Conservation (phyloP, 2,329 filamentous ascomycete genomes). For the Cytospora leucostoma region DNA sequence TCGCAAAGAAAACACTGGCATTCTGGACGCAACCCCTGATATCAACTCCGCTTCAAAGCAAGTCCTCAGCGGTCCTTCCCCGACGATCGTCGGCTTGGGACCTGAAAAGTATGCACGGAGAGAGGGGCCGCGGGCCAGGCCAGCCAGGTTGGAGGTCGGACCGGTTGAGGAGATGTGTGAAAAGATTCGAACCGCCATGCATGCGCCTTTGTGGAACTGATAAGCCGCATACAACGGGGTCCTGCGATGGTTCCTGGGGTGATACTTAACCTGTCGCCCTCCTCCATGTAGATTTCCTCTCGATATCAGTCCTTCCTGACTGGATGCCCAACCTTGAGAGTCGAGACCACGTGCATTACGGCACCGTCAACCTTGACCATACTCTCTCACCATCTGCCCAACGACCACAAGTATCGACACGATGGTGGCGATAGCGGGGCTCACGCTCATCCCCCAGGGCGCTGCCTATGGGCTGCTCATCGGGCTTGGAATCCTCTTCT, state of each 20-base stretch:
- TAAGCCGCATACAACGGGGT: too few species aligned
- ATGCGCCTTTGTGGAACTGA: too few species aligned
- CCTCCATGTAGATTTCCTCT: background rate
- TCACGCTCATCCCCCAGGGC: conserved; percentile 34
- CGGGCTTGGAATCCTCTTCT: conserved; percentile 50
- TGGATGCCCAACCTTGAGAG: background rate
- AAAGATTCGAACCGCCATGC: too few species aligned
- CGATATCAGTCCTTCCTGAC: background rate
- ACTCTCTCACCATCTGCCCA: background rate
- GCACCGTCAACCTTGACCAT: background rate
- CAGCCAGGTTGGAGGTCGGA: too few species aligned
- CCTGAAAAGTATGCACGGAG: background rate
- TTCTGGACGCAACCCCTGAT: background rate
- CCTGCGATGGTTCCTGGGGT: too few species aligned
- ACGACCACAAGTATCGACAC: background rate
- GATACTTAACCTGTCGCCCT: too few species aligned
- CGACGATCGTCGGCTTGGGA: background rate
- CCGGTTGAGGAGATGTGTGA: too few species aligned
- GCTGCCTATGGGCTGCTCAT: conserved; percentile 50
- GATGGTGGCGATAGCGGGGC: conserved; percentile 11
- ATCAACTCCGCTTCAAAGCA: background rate
- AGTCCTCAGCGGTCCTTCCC: background rate
- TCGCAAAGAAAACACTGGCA: background rate
- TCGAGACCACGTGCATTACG: background rate
- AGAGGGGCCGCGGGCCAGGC: background rate